Conservation (phyloP, 495 filamentous ascomycete genomes). For the Penicillium paradoxum region DNA sequence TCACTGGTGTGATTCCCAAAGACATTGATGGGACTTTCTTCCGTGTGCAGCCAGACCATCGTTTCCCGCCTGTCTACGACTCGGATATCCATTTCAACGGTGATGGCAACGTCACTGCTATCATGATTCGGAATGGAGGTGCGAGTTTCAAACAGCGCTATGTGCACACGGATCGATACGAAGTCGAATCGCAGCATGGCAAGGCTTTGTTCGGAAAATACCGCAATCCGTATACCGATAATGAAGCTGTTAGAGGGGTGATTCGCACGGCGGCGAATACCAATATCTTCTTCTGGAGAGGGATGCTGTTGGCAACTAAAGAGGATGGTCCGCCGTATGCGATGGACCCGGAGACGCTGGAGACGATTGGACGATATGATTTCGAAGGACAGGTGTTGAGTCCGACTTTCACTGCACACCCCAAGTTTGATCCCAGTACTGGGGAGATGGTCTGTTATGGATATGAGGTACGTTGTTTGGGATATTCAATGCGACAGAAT, state of each 20-base stretch:
- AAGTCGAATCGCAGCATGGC: slow-evolving; percentile 34
- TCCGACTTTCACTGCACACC: slow-evolving; percentile 57
- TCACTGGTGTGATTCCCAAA: slow-evolving; percentile 23
- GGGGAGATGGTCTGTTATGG: slow-evolving; percentile 55
- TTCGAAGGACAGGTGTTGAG: slow-evolving; percentile 53
- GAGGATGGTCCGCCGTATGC: slow-evolving; percentile 53
- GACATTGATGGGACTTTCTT: slow-evolving; percentile 30
- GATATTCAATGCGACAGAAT: not conserved
- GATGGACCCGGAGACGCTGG: slow-evolving; percentile 51
- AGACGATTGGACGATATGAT: slow-evolving; percentile 49
- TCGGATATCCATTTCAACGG: slow-evolving; percentile 18
- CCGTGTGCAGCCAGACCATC: slow-evolving; percentile 28
- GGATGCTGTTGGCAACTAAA: slow-evolving; percentile 49
- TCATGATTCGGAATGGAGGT: slow-evolving; percentile 45
- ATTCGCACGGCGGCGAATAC: slow-evolving; percentile 51
- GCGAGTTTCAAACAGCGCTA: slow-evolving; percentile 50
- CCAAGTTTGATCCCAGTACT: slow-evolving; percentile 54
- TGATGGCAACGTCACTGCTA: slow-evolving; percentile 46
- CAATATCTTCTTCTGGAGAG: slow-evolving; percentile 50
- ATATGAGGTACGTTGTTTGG: slow-evolving; percentile 42
- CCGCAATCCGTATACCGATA: slow-evolving; percentile 51
- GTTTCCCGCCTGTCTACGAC: slow-evolving; percentile 17
- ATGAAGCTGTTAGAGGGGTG: slow-evolving; percentile 35
- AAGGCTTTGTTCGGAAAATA: slow-evolving; percentile 44
- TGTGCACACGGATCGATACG: slow-evolving; percentile 48